Conservation (phyloP, 495 filamentous ascomycete species). For the Delitschia confertaspora region DNA sequence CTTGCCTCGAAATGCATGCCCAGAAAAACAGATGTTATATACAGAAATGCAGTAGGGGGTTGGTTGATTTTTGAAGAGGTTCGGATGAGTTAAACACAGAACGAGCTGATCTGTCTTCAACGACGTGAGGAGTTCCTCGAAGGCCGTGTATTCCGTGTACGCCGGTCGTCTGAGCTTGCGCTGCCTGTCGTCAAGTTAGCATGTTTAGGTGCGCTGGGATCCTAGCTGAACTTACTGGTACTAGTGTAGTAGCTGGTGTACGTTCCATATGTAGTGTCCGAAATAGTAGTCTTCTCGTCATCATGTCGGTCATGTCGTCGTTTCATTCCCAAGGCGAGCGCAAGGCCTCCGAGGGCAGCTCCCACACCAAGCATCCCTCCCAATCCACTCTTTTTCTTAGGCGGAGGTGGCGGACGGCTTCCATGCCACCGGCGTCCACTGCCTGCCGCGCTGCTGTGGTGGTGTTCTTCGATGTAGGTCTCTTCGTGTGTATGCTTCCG, state of each 20-base stretch:
- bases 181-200: slow-evolving; percentile 29
- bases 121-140: slow-evolving; percentile 31
- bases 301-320: slow-evolving; percentile 47
- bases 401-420: slow-evolving; percentile 37
- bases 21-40: no score
- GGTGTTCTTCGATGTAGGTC: slow-evolving; percentile 60
- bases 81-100: no score
- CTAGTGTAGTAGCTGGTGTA: slow-evolving; percentile 34
- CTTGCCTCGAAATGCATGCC: no score
- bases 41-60: no score
- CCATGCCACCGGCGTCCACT: slow-evolving; percentile 64
- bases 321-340: slow-evolving; percentile 68
- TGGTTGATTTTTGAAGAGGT: no score
- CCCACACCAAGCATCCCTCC: slow-evolving; percentile 49
- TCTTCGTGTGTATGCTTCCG: slow-evolving; percentile 41
- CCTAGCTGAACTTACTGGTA: slow-evolving; percentile 29
- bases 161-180: slow-evolving; percentile 34
- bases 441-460: slow-evolving; percentile 40
- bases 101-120: not conserved
- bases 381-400: slow-evolving; percentile 47
- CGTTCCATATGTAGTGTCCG: slow-evolving; percentile 20
- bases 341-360: slow-evolving; percentile 56
- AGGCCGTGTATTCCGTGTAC: slow-evolving; percentile 32
- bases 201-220: not conserved
- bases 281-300: slow-evolving; percentile 32